Percentiles rank a stretch among this genome's conserved stretches.
Evolutionary conservation across 1,284 basidiomycete species (phyloP).

Genomic region (Microbotryum lychnidis-dioicae): DNA sequence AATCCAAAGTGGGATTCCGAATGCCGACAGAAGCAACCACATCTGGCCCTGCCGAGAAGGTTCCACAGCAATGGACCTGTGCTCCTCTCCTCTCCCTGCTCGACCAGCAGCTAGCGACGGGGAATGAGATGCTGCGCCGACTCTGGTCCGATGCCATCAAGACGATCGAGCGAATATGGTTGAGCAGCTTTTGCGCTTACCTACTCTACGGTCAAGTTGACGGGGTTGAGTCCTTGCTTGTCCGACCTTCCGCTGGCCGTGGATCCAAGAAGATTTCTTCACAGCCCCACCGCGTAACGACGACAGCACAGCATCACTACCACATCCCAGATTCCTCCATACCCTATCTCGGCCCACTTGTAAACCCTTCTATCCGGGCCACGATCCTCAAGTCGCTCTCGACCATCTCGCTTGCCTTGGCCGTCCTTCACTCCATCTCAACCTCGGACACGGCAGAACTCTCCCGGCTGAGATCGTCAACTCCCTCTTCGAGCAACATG

Average conservation of each 20-base stretch:
- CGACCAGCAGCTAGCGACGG: neutral
- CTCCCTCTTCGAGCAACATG: too few relatives aligned
- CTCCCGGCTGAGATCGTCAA: neutral
- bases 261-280: too few relatives aligned
- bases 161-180: neutral
- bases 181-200: neutral
- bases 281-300: too few relatives aligned
- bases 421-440: neutral
- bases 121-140: neutral
- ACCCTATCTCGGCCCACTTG: neutral
- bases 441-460: neutral
- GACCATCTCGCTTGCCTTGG: neutral
- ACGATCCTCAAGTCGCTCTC: neutral
- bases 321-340: neutral
- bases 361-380: neutral
- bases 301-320: neutral
- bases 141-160: neutral
- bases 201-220: neutral
- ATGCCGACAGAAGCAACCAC: neutral
- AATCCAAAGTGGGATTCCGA: neutral
- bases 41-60: neutral
- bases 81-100: conserved; percentile 3
- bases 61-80: neutral
- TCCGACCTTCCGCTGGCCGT: too few relatives aligned
- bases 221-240: neutral